Base-by-base conservation (phyloP, 768 basidiomycete species). In the Goffeauzyma gilvescens region DNA sequence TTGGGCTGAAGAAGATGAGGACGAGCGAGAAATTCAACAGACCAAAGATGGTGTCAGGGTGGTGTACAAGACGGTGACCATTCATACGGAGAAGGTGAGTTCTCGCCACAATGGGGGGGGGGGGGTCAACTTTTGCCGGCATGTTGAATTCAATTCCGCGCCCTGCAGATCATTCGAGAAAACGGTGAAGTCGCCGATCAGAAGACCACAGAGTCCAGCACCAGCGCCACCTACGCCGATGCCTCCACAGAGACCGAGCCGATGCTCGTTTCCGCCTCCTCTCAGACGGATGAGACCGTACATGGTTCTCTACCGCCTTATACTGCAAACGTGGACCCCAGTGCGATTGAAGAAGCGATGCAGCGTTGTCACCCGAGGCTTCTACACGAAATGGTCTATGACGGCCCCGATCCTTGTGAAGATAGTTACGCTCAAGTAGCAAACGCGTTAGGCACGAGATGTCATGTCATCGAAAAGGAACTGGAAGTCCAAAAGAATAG, bases 221-320 rank as follows among this genome's bases (percentile, higher is more conserved):
- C 13, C 20, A 14, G 23, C 33, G 15, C 25, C 12, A 25, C 45
- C 54, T 87, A 82, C 59, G 72, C 73, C 5, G 82, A 89, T 53
- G 75, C 70, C 21, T 71, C 68, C 32, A 76, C 74, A 1, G 81
- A 83, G 61, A 76, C 81, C 50, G 75, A 84, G 31, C 65, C 71
- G 15, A 34, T 48, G 2, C 64, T 67, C 1, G 68, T 67, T 42
- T 63, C 68, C 9, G 66, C 65, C 30, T 64, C 64, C 12, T 67
- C 68, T 21, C 79, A 83, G 60, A 82, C 50, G 10, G 41, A 17
- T 18, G 5, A 17, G 6, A 35, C 39, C 13, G 24, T 31, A 25
- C 41, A 17, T 9, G 8, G 46, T 17, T 14, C 21, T 4, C 55
- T 57, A n/a, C 59, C 59, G 1, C 57, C 59, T 3, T 60, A 60